Conservation (phyloP, 2,329 filamentous ascomycete genomes). For the Aspergillus neoniger region DNA sequence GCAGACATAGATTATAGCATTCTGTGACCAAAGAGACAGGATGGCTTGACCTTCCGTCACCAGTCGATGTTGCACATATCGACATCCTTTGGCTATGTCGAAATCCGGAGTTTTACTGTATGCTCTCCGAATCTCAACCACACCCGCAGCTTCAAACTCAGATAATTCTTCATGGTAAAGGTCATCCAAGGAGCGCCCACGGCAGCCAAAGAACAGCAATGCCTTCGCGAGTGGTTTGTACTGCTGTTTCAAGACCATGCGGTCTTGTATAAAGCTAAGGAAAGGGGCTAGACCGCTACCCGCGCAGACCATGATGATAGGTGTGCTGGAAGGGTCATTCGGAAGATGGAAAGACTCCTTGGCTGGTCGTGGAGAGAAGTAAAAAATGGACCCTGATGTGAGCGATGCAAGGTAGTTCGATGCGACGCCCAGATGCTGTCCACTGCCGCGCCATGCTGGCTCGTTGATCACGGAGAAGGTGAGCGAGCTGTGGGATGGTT, state of each 20-base stretch:
- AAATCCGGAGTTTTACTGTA: constrained; percentile 54
- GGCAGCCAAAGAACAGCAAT: constrained; percentile 38
- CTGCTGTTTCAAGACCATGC: constrained; percentile 40
- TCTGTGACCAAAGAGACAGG: constrained; percentile 47
- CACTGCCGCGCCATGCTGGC: constrained; percentile 49
- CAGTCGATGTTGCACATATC: constrained; percentile 54
- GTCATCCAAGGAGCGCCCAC: constrained; percentile 54
- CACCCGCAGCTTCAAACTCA: background rate
- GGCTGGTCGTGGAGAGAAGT: constrained; percentile 30
- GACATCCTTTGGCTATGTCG: constrained; percentile 47
- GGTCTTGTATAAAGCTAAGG: constrained; percentile 63
- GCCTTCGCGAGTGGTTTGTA: constrained; percentile 31
- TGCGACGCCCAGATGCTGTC: constrained; percentile 60
- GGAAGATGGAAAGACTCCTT: constrained; percentile 39
- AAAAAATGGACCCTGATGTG: constrained; percentile 27
- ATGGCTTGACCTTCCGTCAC: constrained; percentile 50
- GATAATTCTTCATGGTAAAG: background rate
- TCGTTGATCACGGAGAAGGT: constrained; percentile 67
- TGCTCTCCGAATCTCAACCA: constrained; percentile 55
- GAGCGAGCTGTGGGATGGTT: constrained; percentile 60
- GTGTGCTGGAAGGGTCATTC: constrained; percentile 28
- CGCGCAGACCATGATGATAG: constrained; percentile 42
- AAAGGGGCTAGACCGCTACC: constrained; percentile 62
- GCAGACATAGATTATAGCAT: constrained; percentile 64
- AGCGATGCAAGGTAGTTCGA: constrained; percentile 59